phyloP scores from a whole-genome alignment of 2,329 filamentous ascomycete species.

The Colletotrichum sp. region DNA sequence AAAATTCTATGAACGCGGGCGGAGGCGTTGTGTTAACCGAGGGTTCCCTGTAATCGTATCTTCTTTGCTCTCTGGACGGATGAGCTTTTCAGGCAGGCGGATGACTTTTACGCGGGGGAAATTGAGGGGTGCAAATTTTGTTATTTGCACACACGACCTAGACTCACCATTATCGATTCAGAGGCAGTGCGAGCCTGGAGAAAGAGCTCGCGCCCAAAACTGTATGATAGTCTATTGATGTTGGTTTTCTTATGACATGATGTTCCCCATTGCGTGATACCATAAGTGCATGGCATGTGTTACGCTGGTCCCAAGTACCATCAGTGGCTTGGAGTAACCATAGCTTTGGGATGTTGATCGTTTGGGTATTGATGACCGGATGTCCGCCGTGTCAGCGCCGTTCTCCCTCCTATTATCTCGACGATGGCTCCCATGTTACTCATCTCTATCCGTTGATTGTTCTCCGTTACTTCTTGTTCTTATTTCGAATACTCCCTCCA shows the following conservation, averaged over 20 bases:
- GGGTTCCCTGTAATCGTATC: slow-evolving; percentile 24
- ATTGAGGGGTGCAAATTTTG: slow-evolving; percentile 8
- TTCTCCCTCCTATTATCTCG: neutral
- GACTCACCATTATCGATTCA: slow-evolving; percentile 15
- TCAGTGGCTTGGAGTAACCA: fast-evolving
- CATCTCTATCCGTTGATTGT: fast-evolving
- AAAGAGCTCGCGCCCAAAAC: slow-evolving; percentile 6
- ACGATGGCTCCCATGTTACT: neutral
- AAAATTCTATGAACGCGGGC: slow-evolving; percentile 15
- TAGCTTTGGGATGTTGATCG: neutral
- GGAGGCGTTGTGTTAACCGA: slow-evolving; percentile 22
- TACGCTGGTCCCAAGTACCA: fast-evolving
- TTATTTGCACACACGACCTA: slow-evolving; percentile 11
- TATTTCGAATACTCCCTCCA: neutral
- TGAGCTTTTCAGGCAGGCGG: slow-evolving; percentile 14
- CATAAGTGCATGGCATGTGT: neutral
- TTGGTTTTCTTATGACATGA: slow-evolving; percentile 6
- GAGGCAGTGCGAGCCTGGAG: slow-evolving; percentile 8
- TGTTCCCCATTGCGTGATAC: neutral
- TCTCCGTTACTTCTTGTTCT: neutral
- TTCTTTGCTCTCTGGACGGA: slow-evolving; percentile 21
- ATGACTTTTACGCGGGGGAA: slow-evolving; percentile 11
- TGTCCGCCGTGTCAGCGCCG: neutral
- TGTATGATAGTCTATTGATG: slow-evolving; percentile 19
- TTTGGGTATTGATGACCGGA: too few relatives aligned